Conservation (phyloP, 116 monocot genomes). For the Dioscorea cayenensis region DNA sequence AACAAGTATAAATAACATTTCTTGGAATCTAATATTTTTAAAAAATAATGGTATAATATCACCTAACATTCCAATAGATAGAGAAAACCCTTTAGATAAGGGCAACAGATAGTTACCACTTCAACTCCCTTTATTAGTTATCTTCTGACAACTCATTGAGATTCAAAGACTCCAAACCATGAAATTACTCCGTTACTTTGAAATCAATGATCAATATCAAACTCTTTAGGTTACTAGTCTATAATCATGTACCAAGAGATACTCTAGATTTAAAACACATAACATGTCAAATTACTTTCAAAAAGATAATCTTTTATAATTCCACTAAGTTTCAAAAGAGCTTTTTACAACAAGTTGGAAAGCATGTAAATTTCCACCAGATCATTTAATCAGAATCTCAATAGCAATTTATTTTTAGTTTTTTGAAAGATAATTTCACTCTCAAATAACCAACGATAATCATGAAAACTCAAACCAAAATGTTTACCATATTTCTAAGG, state of each 20-base stretch:
- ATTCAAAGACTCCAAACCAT: constrained; percentile 59
- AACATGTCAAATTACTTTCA: no score
- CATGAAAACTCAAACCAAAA: not conserved
- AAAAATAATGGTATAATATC: not conserved
- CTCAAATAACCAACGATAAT: no score
- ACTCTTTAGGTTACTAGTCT: not conserved
- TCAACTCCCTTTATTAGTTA: constrained; percentile 80
- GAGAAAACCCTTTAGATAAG: constrained; percentile 52
- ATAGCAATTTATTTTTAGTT: no score
- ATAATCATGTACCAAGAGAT: not conserved
- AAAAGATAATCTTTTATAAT: not conserved
- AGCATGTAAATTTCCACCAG: no score
- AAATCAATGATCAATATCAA: not conserved
- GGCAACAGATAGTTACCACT: constrained; percentile 59
- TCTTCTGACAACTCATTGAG: constrained; percentile 86
- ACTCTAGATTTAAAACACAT: no score
- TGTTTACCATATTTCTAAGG: constrained; percentile 44
- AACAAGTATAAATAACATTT: not conserved
- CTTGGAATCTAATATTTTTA: not conserved
- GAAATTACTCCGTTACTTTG: constrained; percentile 40
- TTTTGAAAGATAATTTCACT: no score
- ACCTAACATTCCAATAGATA: constrained; percentile 96
- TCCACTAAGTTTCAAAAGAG: no score
- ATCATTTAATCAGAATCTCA: no score
- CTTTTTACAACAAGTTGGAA: no score